Percentiles rank a stretch among this genome's conserved stretches.
These are phyloP conservation scores for Pholiota conissans DNA, from an alignment of 768 basidiomycete genomes.

Conservation along the genomic window DNA sequence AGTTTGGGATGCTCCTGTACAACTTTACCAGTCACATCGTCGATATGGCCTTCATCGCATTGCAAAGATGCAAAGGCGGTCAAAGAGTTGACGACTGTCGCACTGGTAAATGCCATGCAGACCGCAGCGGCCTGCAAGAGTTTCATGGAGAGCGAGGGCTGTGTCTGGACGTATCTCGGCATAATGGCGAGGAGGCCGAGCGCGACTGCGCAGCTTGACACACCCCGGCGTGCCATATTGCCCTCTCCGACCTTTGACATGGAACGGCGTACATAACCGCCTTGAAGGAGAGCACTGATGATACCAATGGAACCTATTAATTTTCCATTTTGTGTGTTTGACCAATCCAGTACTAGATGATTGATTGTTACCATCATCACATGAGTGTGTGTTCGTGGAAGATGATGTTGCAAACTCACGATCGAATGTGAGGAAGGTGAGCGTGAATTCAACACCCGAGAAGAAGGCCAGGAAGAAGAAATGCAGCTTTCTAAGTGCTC, in stretches of 20 bases:
- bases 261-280: slow-evolving; percentile 88
- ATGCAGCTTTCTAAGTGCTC: slow-evolving; percentile 66
- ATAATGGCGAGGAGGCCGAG: slow-evolving; percentile 73
- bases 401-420: slow-evolving; percentile 43
- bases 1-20: slow-evolving; percentile 61
- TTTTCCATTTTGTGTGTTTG: slow-evolving; percentile 83
- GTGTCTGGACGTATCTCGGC: slow-evolving; percentile 50
- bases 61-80: slow-evolving; percentile 91
- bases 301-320: slow-evolving; percentile 89
- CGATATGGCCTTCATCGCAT: slow-evolving; percentile 71
- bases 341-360: slow-evolving; percentile 79
- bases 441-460: slow-evolving; percentile 94
- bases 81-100: slow-evolving; percentile 92
- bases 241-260: slow-evolving; percentile 77
- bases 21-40: slow-evolving; percentile 57
- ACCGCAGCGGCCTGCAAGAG: slow-evolving; percentile 71
- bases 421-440: slow-evolving; percentile 93
- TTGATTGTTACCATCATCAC: no score
- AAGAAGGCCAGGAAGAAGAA: slow-evolving; percentile 88
- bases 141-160: slow-evolving; percentile 44
- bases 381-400: background rate
- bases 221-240: slow-evolving; percentile 80
- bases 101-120: slow-evolving; percentile 90
- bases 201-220: slow-evolving; percentile 67
- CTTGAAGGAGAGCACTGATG: slow-evolving; percentile 87